These are phyloP conservation scores for Barnettozyma sucrosica DNA, from an alignment of 805 yeast species.

Conservation along the genomic window DNA sequence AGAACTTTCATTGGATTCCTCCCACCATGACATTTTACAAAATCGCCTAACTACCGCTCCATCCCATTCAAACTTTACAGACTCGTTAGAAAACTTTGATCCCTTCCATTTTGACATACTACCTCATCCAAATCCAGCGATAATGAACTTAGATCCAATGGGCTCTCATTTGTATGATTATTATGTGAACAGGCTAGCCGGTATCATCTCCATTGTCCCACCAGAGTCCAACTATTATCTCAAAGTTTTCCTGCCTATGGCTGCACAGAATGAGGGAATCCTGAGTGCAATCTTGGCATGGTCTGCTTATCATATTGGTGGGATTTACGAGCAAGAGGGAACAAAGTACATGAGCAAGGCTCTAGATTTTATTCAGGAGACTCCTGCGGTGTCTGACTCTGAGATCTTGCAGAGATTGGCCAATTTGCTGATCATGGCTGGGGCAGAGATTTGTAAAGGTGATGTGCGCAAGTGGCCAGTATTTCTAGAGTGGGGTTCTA, in stretches of 20 bases:
- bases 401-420: slow-evolving; percentile 45
- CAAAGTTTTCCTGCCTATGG: slow-evolving; percentile 48
- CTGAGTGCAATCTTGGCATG: slow-evolving; percentile 52
- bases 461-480: slow-evolving; percentile 74
- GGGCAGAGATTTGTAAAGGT: slow-evolving; percentile 81
- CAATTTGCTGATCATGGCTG: slow-evolving; percentile 59
- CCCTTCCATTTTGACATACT: slow-evolving; percentile 15
- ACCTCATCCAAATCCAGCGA: slow-evolving; percentile 19
- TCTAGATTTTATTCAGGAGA: slow-evolving; percentile 34
- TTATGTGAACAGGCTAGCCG: slow-evolving; percentile 43
- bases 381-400: slow-evolving; percentile 24
- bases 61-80: slow-evolving; percentile 2
- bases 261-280: slow-evolving; percentile 42
- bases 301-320: slow-evolving; percentile 40
- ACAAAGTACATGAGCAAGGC: slow-evolving; percentile 42
- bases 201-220: slow-evolving; percentile 43
- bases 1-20: slow-evolving; percentile 2
- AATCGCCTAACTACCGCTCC: background rate
- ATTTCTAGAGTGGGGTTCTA: slow-evolving; percentile 60
- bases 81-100: slow-evolving; percentile 11
- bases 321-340: slow-evolving; percentile 38
- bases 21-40: slow-evolving; percentile 7
- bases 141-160: slow-evolving; percentile 33
- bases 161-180: slow-evolving; percentile 43
- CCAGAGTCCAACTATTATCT: slow-evolving; percentile 45